Evolutionary conservation across 495 filamentous ascomycete genomes (phyloP), one percentile per base, ranked within the genome.

Genomic region (Neurospora pannonica): DNA sequence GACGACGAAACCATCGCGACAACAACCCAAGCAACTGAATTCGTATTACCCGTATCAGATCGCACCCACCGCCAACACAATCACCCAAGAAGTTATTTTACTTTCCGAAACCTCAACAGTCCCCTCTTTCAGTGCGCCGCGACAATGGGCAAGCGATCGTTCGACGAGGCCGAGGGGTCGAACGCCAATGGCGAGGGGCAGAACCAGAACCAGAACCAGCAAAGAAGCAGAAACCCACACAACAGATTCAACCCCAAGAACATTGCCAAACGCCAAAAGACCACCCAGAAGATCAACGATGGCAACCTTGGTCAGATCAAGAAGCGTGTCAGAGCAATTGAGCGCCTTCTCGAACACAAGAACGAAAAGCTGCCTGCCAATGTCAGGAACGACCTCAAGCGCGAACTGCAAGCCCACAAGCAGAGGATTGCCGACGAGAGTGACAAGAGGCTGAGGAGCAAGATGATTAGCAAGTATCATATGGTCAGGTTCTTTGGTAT

Each of bases 401-500:
- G 95, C 39, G 95, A 95, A 70, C 83, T 98, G 62, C 87, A 86
- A 31, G 90, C 90, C 0, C 94, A 92, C 80, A 86, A 93, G 80
- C 87, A 90, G 72, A 93, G 95, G 76, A 85, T 98, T 21, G 86
- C 82, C 34, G 83, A 85, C 54, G 83, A 84, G 31, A 77, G 83
- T 37, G 82, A 87, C 15, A 89, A 90, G 76, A 90, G 88, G 78
- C 82, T 83, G 71, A 88, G 91, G 74, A 87, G 89, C 75, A 86
- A 88, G 72, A 92, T 97, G 88, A 95, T 95, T 70, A 88, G 86
- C 79, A 94, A 90, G 78, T 99, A 97, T 79, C 95, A 97, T 80
- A 97, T 96, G 89, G 92, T 98, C 34, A 87, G 96, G 70, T 99
- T 99, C 81, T 93, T 92, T 87, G 88, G 94, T 93, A 81, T 71